phyloP scores from a whole-genome alignment of 495 filamentous ascomycete genomes.

The Neurospora terricola region DNA sequence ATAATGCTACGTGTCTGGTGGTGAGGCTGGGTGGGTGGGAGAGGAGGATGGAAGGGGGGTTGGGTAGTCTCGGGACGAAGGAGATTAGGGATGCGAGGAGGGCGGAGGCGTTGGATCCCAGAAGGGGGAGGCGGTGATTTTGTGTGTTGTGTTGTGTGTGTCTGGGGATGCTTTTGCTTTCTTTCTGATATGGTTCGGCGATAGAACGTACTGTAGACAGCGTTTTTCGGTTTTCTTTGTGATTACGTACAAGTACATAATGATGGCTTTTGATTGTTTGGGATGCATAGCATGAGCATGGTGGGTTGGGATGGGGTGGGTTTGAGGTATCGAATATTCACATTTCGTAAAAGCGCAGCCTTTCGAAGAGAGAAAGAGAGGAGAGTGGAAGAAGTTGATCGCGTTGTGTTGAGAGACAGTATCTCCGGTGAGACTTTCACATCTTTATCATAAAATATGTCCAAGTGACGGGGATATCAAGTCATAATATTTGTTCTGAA shows the following conservation, averaged over 20 bases:
- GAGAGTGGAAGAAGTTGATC: too few species aligned
- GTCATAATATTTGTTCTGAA: too few species aligned
- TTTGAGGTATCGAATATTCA: not conserved
- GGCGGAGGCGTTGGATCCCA: conserved; percentile 75
- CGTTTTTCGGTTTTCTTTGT: not conserved
- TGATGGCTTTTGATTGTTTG: not conserved
- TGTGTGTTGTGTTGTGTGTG: not conserved
- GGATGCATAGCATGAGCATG: not conserved
- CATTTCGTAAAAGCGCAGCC: too few species aligned
- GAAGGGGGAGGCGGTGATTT: conserved; percentile 44
- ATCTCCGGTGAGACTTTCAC: too few species aligned
- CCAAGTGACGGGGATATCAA: too few species aligned
- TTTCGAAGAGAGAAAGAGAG: too few species aligned
- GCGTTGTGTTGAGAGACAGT: too few species aligned
- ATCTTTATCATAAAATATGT: too few species aligned
- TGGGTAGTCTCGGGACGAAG: conserved; percentile 82
- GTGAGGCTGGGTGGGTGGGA: conserved; percentile 93
- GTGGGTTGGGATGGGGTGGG: not conserved
- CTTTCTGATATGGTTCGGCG: not conserved
- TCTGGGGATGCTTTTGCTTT: not conserved
- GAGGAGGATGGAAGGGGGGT: conserved; percentile 74
- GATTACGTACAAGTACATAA: not conserved
- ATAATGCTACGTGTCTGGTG: conserved; percentile 94
- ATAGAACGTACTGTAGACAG: not conserved
- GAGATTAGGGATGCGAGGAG: conserved; percentile 79